Evolutionary conservation across 352 stramenopile genomes (phyloP).

Genomic region (Phytopythium delawarense): DNA sequence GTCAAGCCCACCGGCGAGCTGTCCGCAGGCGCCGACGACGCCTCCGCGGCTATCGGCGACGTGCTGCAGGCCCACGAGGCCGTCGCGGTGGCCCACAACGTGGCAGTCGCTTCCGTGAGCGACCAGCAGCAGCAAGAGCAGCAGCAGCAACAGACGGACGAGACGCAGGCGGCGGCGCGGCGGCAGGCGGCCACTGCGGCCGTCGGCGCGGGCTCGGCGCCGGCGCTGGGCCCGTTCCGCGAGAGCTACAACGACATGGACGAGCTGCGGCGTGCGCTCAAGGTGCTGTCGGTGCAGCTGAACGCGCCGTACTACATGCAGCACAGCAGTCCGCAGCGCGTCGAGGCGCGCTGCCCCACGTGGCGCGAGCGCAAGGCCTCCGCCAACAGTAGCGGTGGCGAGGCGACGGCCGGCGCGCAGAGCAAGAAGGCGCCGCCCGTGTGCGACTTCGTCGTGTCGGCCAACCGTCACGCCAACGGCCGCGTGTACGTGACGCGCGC

Average conservation of each 20-base stretch:
- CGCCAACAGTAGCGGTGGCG: conserved; percentile 7
- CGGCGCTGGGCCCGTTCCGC: conserved; percentile 49
- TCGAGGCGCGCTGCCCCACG: conserved; percentile 72
- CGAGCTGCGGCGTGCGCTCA: conserved; percentile 67
- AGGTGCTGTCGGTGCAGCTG: conserved; percentile 69
- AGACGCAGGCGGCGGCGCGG: conserved; percentile 1
- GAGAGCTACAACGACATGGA: conserved; percentile 76
- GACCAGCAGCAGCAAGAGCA: neutral
- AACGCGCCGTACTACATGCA: conserved; percentile 78
- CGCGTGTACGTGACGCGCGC: conserved; percentile 71
- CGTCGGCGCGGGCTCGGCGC: conserved; percentile 1
- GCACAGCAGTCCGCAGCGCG: conserved; percentile 74
- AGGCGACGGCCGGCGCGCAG: neutral
- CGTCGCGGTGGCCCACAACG: neutral
- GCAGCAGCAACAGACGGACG: neutral
- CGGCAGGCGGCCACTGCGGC: neutral
- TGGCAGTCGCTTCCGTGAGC: neutral
- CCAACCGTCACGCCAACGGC: conserved; percentile 73
- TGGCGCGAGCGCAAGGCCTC: conserved; percentile 67
- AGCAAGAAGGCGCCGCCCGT: conserved; percentile 11
- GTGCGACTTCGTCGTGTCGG: conserved; percentile 72
- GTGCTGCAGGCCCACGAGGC: neutral
- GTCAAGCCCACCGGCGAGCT: neutral
- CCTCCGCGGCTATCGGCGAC: neutral
- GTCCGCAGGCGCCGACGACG: neutral